Percentiles rank a stretch among this genome's conserved stretches.
These are phyloP conservation scores for Lupinus albus DNA, from an alignment of 306 rosid species.

Conservation along the genomic window DNA sequence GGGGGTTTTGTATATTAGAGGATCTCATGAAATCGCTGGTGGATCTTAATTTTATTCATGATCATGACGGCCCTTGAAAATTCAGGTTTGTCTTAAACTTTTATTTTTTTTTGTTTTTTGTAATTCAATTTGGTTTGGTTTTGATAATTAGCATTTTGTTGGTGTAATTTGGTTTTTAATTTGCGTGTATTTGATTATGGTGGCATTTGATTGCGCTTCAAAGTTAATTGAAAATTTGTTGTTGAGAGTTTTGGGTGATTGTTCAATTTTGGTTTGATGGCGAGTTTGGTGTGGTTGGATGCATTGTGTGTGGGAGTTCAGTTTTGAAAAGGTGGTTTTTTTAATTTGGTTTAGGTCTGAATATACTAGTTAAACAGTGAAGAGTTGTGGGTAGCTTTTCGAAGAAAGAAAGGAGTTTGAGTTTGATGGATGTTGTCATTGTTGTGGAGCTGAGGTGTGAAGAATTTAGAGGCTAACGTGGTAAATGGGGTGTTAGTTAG, in stretches of 20 bases:
- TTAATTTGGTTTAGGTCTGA: constrained; percentile 26
- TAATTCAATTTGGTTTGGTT: constrained; percentile 24
- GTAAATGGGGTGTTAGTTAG: background rate
- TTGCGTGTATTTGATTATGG: constrained; percentile 3
- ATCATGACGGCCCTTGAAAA: constrained; percentile 93
- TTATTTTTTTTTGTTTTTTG: background rate
- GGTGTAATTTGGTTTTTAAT: background rate
- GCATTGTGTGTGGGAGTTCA: constrained; percentile 34
- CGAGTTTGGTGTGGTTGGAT: constrained; percentile 34
- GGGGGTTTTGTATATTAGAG: constrained; percentile 47
- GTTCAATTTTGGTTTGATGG: constrained; percentile 25
- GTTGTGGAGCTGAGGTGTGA: constrained; percentile 18
- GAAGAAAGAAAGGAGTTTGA: background rate
- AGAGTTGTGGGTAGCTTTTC: background rate
- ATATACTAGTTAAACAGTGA: constrained; percentile 20
- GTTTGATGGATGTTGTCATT: constrained; percentile 25
- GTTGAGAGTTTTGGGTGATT: constrained; percentile 25
- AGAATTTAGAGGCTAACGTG: constrained; percentile 12
- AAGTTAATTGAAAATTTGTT: too few species aligned
- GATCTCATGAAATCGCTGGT: constrained; percentile 87
- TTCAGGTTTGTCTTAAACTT: constrained; percentile 52
- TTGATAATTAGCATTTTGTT: background rate
- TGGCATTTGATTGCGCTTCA: background rate
- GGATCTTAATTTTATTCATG: constrained; percentile 72
- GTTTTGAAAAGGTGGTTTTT: constrained; percentile 20